phyloP scores from a whole-genome alignment of 1,284 basidiomycete genomes.

The Veloporphyrellus conicus region DNA sequence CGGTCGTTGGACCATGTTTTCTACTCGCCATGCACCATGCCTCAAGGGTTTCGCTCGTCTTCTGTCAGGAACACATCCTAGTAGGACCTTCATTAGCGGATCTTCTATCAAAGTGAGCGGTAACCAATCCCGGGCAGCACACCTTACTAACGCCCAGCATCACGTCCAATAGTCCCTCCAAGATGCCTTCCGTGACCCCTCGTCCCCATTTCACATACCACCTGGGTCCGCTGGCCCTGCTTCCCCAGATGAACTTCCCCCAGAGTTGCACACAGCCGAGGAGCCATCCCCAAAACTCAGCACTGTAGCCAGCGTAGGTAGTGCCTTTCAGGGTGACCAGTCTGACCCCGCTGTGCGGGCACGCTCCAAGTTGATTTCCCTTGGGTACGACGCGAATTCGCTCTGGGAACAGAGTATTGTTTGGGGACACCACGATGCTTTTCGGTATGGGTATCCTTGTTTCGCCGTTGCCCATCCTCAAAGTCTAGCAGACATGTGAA shows the following conservation, averaged over 20 bases:
- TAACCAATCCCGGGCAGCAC: neutral
- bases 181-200: constrained; percentile 59
- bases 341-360: constrained; percentile 36
- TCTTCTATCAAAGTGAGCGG: constrained; percentile 28
- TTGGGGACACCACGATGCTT: constrained; percentile 75
- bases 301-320: neutral
- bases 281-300: neutral
- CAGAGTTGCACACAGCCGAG: constrained; percentile 1
- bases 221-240: constrained; percentile 59
- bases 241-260: constrained; percentile 44
- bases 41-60: constrained; percentile 1
- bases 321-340: neutral
- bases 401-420: constrained; percentile 69
- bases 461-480: neutral
- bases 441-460: constrained; percentile 49
- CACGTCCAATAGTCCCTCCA: constrained; percentile 42
- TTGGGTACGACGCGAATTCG: constrained; percentile 56
- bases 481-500: constrained; percentile 60
- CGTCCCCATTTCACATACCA: constrained; percentile 60
- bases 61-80: neutral
- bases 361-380: constrained; percentile 39
- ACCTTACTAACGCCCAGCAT: neutral
- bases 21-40: neutral
- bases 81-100: constrained; percentile 19
- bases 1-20: constrained; percentile 11